Base-by-base conservation (phyloP, 495 filamentous ascomycete genomes). In the Aspergillus saccharolyticus region DNA sequence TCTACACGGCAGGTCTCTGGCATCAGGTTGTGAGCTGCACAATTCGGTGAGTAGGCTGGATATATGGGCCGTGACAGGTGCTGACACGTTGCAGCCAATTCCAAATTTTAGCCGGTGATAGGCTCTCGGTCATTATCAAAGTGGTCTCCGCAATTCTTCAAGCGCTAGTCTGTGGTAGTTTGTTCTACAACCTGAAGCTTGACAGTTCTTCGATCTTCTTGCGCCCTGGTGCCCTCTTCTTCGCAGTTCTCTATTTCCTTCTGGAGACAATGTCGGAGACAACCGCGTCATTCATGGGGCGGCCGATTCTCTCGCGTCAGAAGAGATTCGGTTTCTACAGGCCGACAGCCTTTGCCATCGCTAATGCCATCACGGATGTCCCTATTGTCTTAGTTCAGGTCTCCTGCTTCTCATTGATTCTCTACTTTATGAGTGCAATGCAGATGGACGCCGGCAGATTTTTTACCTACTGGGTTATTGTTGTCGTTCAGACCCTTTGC, bases 271-370 rank as follows among this genome's bases (percentile, higher is more conserved):
- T 74, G 56, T 74, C 71, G 12, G 72, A 77, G 21, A 77, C 71
- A 0, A 74, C 70, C 7, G 68, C 42, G 3, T 70, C 72, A 1
- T 74, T 74, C 42, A 75, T 71, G 71, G 74, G 73, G 4, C 72
- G 74, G 20, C 73, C 74, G 0, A 75, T 76, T 62, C 65, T 76
- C 10, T 68, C 73, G 4, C 75, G 75, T 12, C 75, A 78, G 46
- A 74, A 73, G 55, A 66, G 71, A n/a, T 75, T 89, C 60, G 84
- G 87, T 0, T 91, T 91, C 62, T 87, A 93, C 63, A 80, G 87
- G 33, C 89, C 89, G 0, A 90, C 88, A 0, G 89, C 89, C 1
- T 81, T 90, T 12, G 90, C 87, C 80, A 84, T 91, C 57, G 89
- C 88, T 0, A 88, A 91, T 60, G 89, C 90, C 50, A 79, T 85